These are phyloP conservation scores for Sarocladium kiliense DNA, from an alignment of 2,329 filamentous ascomycete species.

Conservation along the genomic window DNA sequence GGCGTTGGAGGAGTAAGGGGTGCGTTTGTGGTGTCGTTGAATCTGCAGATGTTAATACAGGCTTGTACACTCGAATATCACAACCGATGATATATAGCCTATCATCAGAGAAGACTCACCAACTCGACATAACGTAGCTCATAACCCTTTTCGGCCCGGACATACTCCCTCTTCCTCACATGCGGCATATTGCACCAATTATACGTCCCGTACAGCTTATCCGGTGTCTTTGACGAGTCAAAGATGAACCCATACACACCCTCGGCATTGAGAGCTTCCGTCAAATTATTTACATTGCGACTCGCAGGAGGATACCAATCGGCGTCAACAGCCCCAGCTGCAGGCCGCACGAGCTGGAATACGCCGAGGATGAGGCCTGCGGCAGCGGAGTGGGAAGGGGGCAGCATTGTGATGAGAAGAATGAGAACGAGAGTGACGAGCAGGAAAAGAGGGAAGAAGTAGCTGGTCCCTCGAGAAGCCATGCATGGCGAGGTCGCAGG, in stretches of 20 bases:
- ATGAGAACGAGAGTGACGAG: not conserved
- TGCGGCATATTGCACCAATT: slow-evolving; percentile 91
- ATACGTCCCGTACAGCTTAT: slow-evolving; percentile 56
- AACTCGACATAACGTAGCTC: slow-evolving; percentile 71
- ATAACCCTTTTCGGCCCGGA: slow-evolving; percentile 47
- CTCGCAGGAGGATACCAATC: slow-evolving; percentile 54
- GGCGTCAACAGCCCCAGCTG: slow-evolving; percentile 26
- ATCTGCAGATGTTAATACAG: too few relatives aligned
- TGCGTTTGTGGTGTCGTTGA: slow-evolving; percentile 81
- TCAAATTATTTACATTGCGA: slow-evolving; percentile 56
- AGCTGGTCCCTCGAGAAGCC: not conserved
- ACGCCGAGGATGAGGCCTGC: slow-evolving; percentile 10
- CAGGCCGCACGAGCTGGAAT: not conserved
- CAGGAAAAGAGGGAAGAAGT: not conserved
- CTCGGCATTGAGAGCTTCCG: slow-evolving; percentile 47
- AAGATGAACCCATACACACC: slow-evolving; percentile 73
- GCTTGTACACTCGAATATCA: too few relatives aligned
- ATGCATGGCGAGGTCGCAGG: not conserved
- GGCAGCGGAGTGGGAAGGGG: not conserved
- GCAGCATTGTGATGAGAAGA: not conserved
- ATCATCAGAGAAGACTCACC: too few relatives aligned
- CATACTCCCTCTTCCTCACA: slow-evolving; percentile 63
- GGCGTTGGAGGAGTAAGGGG: slow-evolving; percentile 71
- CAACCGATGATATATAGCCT: too few relatives aligned
- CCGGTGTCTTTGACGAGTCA: slow-evolving; percentile 57